Base-by-base conservation (phyloP, 2,329 filamentous ascomycete genomes). In the Microcyclospora pomicola region DNA sequence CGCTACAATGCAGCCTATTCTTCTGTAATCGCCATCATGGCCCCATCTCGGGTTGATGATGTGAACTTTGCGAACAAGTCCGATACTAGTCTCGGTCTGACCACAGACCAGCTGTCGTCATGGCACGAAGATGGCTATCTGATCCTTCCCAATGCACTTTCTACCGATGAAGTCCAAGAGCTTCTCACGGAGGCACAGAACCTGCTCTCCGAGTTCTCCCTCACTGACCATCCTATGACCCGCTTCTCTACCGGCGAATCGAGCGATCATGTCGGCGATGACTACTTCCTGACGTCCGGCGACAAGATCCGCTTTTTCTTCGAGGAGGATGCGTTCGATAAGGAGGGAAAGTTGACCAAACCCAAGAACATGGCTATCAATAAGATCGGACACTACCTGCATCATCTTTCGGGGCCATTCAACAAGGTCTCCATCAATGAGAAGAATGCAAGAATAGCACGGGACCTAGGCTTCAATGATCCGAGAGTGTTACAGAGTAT, bases 301-400 rank as follows among this genome's bases (percentile, higher is more conserved):
- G 83, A 96, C 68, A 88, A 95, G 64, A 68, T 96, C 44, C 81
- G 86, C 42, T 96, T 92, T 72, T 96, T 96, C 72, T 92, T 96
- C 61, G 88, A 96, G 62, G 85, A 92, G 62, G 87, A 91, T 61
- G 88, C 88, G 46, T 88, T 95, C 59, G 68, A 79, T 9, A 52
- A 62, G 0, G 28, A 44, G 1, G 80, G 82, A 30, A 62, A 65
- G 1, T 73, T 96, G 3, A 66, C 64, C 9, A 86, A 87, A 50
- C 83, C 87, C 30, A 93, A 93, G 60, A 68, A 81, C 44, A 73
- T 71, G 38, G 84, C 91, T 38, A 82, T 98, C 56, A 98, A 96
- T 55, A 70, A 70, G 45, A 69, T 70, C 33, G 67, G 67, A 27
- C 67, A 70, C 50, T 67, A 65, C 43, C 57, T 70, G 3, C 67